Base-by-base conservation (phyloP, 495 filamentous ascomycete genomes). In the Aspergillus bridgeri region DNA sequence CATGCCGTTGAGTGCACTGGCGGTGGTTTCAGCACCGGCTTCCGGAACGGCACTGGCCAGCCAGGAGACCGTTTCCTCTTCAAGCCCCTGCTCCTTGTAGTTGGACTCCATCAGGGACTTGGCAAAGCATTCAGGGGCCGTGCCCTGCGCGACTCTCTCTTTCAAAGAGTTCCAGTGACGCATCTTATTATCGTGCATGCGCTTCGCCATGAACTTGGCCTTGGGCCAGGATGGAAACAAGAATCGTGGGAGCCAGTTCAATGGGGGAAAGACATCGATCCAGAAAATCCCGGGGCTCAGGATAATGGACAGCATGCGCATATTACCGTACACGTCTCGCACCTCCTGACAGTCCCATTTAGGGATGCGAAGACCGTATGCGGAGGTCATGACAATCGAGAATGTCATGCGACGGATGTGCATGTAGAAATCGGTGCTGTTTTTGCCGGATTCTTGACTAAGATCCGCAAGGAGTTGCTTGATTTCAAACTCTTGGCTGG, bases 381-480 rank as follows among this genome's bases (percentile, higher is more conserved):
- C 63, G 38, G 58, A 56, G 22, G 63, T 61, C 53, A 71, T 69
- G 45, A 71, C 66, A 25, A 69, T 61, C 29, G 54, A 61, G 33
- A 64, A 60, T 0, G 70, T 54, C 52, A 65, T 68, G 9, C 70
- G 69, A 20, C 70, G 59, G 13, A 63, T 59, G 48, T 69, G 66
- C 46, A 54, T 50, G 51, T 69, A 68, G 58, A 70, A 70, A 11
- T 59, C 51, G 3, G 13, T 44, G 38, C 62, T 66, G 27, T 64
- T 44, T 15, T 65, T 72, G 5, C 80, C 64, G 1, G 44, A 9
- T 6, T 38, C 33, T 9, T 13, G 11, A 15, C 11, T 20, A 3
- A 86, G 66, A 57, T 86, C 81, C 22, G 75, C 75, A 2, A 80
- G 75, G 6, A 86, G 59, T 54, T 76, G 70, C 53, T 79, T 76